Evolutionary conservation across 2,329 filamentous ascomycete species (phyloP).

Genomic region (Lasiodiplodia citricola): DNA sequence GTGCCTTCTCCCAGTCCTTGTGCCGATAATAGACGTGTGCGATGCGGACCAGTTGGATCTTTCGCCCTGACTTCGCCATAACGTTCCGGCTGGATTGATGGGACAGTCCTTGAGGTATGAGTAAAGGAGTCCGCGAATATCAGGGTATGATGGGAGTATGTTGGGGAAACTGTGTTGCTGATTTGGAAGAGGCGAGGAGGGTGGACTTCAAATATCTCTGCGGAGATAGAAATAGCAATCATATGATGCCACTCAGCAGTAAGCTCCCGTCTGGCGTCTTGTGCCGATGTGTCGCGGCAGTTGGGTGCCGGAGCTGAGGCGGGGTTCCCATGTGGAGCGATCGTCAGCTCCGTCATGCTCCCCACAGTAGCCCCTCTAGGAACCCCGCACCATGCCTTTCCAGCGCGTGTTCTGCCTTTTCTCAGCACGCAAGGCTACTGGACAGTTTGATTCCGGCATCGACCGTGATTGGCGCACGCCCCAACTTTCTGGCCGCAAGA

Average conservation of each 20-base stretch:
- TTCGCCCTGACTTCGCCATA: slow-evolving; percentile 22
- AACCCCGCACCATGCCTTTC: slow-evolving; percentile 17
- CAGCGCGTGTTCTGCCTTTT: not conserved
- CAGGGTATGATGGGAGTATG: not conserved
- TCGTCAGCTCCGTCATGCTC: slow-evolving; percentile 23
- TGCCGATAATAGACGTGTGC: slow-evolving; percentile 32
- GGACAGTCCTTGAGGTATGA: not conserved
- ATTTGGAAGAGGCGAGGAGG: not conserved
- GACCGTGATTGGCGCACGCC: not conserved
- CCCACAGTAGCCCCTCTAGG: slow-evolving; percentile 22
- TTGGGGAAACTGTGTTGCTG: not conserved
- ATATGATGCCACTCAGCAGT: slow-evolving; percentile 1
- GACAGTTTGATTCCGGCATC: not conserved
- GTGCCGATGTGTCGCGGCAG: slow-evolving; percentile 16
- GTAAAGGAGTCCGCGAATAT: not conserved
- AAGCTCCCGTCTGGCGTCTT: slow-evolving; percentile 1
- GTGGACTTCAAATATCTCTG: slow-evolving; percentile 7
- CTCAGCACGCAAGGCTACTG: not conserved
- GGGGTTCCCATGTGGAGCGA: slow-evolving; percentile 24
- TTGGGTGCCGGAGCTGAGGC: slow-evolving; percentile 16
- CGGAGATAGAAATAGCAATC: slow-evolving; percentile 19
- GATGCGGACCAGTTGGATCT: slow-evolving; percentile 24
- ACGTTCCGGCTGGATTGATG: not conserved
- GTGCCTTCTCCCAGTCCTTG: slow-evolving; percentile 28
- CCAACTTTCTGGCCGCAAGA: not conserved